These are phyloP conservation scores for Nevesoporus exiguus DNA, from an alignment of 768 basidiomycete genomes.

Conservation along the genomic window DNA sequence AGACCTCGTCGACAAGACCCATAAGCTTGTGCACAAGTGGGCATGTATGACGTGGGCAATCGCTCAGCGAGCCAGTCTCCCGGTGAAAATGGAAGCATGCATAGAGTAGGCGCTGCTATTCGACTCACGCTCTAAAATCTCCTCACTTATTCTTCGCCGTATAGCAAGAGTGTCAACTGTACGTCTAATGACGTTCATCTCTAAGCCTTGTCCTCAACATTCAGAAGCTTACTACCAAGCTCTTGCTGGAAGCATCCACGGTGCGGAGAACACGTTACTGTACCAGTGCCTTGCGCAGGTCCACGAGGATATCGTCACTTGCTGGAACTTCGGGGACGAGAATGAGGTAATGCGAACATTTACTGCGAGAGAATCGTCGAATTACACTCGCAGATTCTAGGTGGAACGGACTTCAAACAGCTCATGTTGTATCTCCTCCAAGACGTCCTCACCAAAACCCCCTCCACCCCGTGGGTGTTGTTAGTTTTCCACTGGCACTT, in stretches of 20 bases:
- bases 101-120: not conserved
- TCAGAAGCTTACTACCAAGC: not conserved
- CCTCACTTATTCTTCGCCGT: not conserved
- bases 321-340: slow-evolving; percentile 7
- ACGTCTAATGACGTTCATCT: not conserved
- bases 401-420: not conserved
- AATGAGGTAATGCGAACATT: not conserved
- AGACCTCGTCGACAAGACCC: not conserved
- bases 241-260: not conserved
- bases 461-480: not conserved
- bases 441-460: not conserved
- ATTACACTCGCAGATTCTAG: not conserved
- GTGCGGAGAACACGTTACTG: not conserved
- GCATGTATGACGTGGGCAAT: slow-evolving; percentile 10
- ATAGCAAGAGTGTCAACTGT: slow-evolving; percentile 6
- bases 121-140: too few species aligned
- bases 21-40: not conserved
- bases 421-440: slow-evolving; percentile 4
- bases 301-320: slow-evolving; percentile 6
- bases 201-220: not conserved
- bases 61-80: slow-evolving; percentile 3
- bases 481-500: not conserved
- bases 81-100: slow-evolving; percentile 4
- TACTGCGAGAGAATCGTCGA: not conserved
- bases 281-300: slow-evolving; percentile 3